Base-by-base conservation (phyloP, 2,329 filamentous ascomycete genomes). In the Fusarium burgessii region DNA sequence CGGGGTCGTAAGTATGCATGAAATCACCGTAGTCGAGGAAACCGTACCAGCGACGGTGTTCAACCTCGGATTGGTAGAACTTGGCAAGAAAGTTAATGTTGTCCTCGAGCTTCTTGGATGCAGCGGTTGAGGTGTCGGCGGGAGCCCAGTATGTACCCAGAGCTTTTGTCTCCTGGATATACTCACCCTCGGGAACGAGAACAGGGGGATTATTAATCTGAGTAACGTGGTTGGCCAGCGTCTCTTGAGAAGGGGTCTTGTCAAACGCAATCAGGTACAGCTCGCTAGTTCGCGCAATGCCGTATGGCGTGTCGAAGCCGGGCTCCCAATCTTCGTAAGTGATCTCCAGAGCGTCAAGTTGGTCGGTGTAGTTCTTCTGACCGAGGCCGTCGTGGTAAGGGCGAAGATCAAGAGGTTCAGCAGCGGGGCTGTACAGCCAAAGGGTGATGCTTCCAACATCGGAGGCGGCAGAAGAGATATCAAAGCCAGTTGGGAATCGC, bases 261-360 rank as follows among this genome's bases (percentile, higher is more conserved):
- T 84, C 83, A 54, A 89, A 89, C 0, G 82, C 84, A 49, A 84
- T 83, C 17, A 91, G 70, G 58, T 82, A 87, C 9, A 90, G 59
- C 71, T 91, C 87, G 63, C 85, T 90, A 0, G 88, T 90, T 41
- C 87, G 80, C 1, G 84, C 87, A 36, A 91, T 85, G 1, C 89
- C 89, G 51, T 87, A 86, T 0, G 89, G 86, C 0, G 86, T 89
- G 59, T 86, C 82, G 43, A 88, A 88, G 0, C 83, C 85, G 0
- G 77, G 78, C 64, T 91, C 88, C 65, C 83, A 91, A 66, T 91
- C 89, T 64, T 91, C 89, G 62, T 91, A 91, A 0, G 89, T 91
- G 25, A 91, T 87, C 29, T 89, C 83, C 0, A 90, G 82, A 3
- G 87, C 89, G 62, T 90, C 88, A 1, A 90, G 78, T 74, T 91